Evolutionary conservation across 805 yeast genomes (phyloP).

Genomic region (Saturnispora ahearnii): DNA sequence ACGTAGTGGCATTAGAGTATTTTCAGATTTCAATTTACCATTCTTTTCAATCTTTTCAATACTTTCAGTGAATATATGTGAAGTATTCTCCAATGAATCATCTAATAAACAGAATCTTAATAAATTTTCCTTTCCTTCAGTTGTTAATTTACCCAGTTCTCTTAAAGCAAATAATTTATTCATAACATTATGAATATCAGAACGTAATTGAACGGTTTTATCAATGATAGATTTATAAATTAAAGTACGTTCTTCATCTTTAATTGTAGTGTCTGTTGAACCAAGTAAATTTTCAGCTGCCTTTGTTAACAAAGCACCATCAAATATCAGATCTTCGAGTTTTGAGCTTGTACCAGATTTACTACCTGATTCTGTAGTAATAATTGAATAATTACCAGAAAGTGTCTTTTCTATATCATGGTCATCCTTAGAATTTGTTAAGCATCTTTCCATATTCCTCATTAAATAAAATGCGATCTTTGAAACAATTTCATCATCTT

Average conservation of each 20-base stretch:
- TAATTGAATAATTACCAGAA: not conserved
- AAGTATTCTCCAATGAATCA: slow-evolving; percentile 44
- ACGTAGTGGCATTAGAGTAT: slow-evolving; percentile 6
- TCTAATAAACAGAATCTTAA: slow-evolving; percentile 46
- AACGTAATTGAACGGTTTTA: slow-evolving; percentile 40
- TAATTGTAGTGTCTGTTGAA: slow-evolving; percentile 23
- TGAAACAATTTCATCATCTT: slow-evolving; percentile 43
- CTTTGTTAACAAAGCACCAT: slow-evolving; percentile 65
- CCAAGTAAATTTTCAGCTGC: slow-evolving; percentile 60
- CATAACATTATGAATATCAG: slow-evolving; percentile 43
- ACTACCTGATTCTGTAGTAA: slow-evolving; percentile 9
- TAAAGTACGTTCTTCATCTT: slow-evolving; percentile 33
- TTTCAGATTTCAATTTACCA: not conserved
- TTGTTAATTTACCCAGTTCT: slow-evolving; percentile 37
- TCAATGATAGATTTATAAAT: slow-evolving; percentile 43
- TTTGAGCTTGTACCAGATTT: slow-evolving; percentile 11
- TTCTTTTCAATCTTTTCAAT: slow-evolving; percentile 4
- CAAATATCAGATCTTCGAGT: slow-evolving; percentile 59
- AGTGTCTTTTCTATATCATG: not conserved
- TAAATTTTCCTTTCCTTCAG: slow-evolving; percentile 48
- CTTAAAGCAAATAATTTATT: slow-evolving; percentile 40
- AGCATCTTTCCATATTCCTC: slow-evolving; percentile 44
- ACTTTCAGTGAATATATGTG: slow-evolving; percentile 33
- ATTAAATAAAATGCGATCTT: slow-evolving; percentile 47
- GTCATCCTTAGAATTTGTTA: slow-evolving; percentile 17